phyloP scores from a whole-genome alignment of 176 grass and related monocot genomes.

The Rhynchospora pubera region DNA sequence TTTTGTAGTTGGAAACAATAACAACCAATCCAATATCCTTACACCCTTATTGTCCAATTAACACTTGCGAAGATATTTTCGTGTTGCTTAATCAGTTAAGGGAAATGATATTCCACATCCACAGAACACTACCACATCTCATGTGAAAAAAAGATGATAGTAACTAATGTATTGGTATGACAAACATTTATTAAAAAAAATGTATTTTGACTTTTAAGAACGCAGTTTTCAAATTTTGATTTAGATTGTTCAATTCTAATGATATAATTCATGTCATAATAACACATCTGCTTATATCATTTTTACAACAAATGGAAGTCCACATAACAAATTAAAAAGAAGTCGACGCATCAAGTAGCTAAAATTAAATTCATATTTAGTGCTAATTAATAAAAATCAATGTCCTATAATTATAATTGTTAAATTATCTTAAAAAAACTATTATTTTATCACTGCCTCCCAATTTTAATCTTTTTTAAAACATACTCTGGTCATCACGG shows the following conservation, averaged over 20 bases:
- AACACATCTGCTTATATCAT: background rate
- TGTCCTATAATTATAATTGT: too few species aligned
- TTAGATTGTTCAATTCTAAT: too few species aligned
- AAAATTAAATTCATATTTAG: background rate
- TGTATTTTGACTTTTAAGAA: too few species aligned
- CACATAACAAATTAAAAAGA: background rate
- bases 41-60: background rate
- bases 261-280: background rate
- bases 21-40: background rate
- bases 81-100: background rate
- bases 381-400: background rate
- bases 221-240: too few species aligned
- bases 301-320: background rate
- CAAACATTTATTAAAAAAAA: too few species aligned
- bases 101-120: too few species aligned
- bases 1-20: background rate
- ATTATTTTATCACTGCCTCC: background rate
- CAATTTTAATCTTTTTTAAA: background rate
- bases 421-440: background rate
- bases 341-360: background rate
- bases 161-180: too few species aligned
- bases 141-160: too few species aligned
- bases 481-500: background rate
- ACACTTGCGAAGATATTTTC: background rate
- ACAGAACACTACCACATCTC: too few species aligned